Conservation (phyloP, 208 protist genomes). For the Entamoeba dispar region DNA sequence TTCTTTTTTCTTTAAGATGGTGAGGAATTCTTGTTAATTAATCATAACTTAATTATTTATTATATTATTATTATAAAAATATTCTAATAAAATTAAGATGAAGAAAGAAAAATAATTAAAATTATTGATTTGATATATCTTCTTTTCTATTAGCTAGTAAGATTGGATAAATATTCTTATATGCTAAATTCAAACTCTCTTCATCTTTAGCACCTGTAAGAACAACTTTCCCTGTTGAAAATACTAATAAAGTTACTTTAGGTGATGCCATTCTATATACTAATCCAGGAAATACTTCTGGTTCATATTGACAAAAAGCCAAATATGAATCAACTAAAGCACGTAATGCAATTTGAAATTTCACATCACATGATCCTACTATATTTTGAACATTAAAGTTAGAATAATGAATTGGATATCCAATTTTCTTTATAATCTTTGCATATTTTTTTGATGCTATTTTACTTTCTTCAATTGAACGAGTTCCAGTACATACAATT, state of each 20-base stretch:
- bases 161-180: neutral
- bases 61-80: neutral
- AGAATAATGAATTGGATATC: neutral
- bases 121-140: neutral
- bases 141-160: neutral
- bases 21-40: no score
- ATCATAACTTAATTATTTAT: no score
- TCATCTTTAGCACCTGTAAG: neutral
- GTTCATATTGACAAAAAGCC: slow-evolving; percentile 9
- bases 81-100: no score
- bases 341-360: neutral
- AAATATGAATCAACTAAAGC: neutral
- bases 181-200: neutral
- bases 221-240: slow-evolving; percentile 11
- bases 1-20: no score
- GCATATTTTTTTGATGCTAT: neutral
- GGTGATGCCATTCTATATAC: neutral
- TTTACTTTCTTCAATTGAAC: neutral
- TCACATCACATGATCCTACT: slow-evolving; percentile 11
- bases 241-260: slow-evolving; percentile 3
- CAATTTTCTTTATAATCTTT: neutral
- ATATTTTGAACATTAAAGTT: slow-evolving; percentile 12
- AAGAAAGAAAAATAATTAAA: no score
- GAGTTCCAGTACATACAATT: neutral
- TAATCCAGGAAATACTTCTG: slow-evolving; percentile 17